Conservation (phyloP, 2,329 filamentous ascomycete species). For the Penicillium hesseltinei region DNA sequence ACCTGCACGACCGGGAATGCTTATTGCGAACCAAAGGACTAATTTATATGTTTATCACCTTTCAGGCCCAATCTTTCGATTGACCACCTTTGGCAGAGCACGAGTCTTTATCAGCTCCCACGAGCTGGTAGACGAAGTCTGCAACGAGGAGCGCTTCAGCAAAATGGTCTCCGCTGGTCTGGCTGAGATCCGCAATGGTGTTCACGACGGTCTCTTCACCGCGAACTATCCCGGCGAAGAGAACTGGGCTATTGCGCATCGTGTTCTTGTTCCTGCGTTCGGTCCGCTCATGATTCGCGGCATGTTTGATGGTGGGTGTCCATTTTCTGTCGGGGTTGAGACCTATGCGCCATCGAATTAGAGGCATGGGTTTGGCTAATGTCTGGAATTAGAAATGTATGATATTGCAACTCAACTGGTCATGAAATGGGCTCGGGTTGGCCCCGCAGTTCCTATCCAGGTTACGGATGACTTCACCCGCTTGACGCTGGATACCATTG, state of each 20-base stretch:
- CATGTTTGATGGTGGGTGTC: conserved; percentile 42
- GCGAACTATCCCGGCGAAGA: conserved; percentile 45
- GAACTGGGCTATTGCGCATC: conserved; percentile 65
- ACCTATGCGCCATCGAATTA: not conserved
- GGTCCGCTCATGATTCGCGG: conserved; percentile 45
- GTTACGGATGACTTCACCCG: conserved; percentile 68
- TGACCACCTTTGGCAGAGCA: conserved; percentile 49
- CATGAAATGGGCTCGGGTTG: conserved; percentile 49
- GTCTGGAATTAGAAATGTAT: conserved; percentile 35
- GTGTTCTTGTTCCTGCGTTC: conserved; percentile 48
- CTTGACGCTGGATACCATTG: conserved; percentile 70
- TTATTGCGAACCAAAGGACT: not conserved
- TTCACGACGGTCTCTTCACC: conserved; percentile 67
- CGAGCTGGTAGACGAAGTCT: conserved; percentile 61
- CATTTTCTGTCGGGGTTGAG: not conserved
- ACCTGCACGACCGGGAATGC: not conserved
- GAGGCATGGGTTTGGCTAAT: not conserved
- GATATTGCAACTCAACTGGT: conserved; percentile 42
- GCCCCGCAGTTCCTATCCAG: conserved; percentile 56
- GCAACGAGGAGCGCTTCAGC: conserved; percentile 64
- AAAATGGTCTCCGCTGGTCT: conserved; percentile 57
- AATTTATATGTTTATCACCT: not conserved
- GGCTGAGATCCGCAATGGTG: conserved; percentile 57
- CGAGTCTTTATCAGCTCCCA: conserved; percentile 53
- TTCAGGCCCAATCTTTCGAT: conserved; percentile 58